phyloP scores from a whole-genome alignment of 2,329 filamentous ascomycete genomes.

The Beauveria varroae region DNA sequence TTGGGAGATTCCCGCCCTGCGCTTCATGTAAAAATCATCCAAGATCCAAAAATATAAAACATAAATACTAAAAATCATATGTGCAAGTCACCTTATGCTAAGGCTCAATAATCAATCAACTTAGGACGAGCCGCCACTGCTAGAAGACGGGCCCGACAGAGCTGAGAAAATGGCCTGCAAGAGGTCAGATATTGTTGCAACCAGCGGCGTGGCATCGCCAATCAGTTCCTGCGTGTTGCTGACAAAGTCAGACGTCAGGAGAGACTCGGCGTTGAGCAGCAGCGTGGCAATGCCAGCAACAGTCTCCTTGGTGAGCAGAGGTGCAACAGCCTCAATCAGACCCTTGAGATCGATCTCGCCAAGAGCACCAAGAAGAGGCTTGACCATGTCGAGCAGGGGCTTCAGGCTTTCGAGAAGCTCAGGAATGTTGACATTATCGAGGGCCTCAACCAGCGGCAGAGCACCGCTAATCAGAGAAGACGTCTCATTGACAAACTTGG shows the following conservation, averaged over 20 bases:
- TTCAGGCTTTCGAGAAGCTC: conserved; percentile 8
- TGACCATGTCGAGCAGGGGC: conserved; percentile 23
- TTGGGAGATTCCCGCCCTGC: not conserved
- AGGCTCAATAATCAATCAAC: not conserved
- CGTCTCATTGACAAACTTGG: conserved; percentile 24
- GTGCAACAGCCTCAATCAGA: conserved; percentile 27
- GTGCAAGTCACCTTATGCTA: not conserved
- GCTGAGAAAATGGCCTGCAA: conserved; percentile 6
- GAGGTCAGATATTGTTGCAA: conserved; percentile 8
- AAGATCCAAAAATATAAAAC: not conserved
- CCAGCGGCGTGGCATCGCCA: conserved; percentile 30
- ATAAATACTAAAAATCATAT: conserved; percentile 5
- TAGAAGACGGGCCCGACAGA: not conserved
- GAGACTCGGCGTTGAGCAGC: conserved; percentile 29
- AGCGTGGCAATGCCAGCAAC: conserved; percentile 29
- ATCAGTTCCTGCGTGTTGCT: conserved; percentile 35
- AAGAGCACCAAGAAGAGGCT: conserved; percentile 24
- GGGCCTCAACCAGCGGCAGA: conserved; percentile 27
- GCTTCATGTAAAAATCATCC: conserved; percentile 7
- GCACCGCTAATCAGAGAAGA: conserved; percentile 27
- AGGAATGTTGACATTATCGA: conserved; percentile 17
- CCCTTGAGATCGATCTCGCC: conserved; percentile 23
- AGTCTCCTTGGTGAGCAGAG: conserved; percentile 32
- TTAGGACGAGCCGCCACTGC: not conserved
- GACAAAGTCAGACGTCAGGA: conserved; percentile 32